Evolutionary conservation across 1,139 yeast species (phyloP).

Genomic region (Saccharomyces uvarum): DNA sequence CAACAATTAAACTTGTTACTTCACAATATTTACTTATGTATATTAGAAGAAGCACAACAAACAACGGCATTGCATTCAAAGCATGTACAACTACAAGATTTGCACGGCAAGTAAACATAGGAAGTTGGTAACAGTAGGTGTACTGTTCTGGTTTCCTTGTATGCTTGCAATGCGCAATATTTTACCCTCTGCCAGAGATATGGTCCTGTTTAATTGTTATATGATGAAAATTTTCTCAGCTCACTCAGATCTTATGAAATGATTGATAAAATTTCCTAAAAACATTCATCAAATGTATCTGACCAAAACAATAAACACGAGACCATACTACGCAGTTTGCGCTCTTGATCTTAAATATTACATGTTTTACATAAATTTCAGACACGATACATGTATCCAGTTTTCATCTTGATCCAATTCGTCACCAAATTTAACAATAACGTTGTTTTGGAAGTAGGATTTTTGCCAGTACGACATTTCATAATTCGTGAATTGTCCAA

Average conservation of each 20-base stretch:
- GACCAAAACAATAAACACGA: neutral
- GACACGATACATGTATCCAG: conserved; percentile 25
- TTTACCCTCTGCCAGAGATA: neutral
- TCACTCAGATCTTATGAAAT: neutral
- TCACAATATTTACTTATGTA: too few species aligned
- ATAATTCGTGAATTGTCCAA: conserved; percentile 20
- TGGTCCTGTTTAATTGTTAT: neutral
- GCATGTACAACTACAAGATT: neutral
- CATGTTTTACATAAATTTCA: conserved; percentile 18
- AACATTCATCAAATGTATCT: neutral
- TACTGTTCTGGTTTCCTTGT: neutral
- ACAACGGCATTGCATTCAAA: too few species aligned
- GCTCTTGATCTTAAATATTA: neutral
- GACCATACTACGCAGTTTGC: neutral
- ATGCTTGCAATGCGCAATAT: neutral
- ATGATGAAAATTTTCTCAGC: neutral
- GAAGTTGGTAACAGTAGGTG: neutral
- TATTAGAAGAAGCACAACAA: too few species aligned
- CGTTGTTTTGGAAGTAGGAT: conserved; percentile 22
- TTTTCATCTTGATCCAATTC: conserved; percentile 21
- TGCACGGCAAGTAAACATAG: neutral
- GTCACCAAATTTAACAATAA: conserved; percentile 17
- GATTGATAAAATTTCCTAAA: neutral
- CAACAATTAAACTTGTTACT: too few species aligned
- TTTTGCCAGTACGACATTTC: conserved; percentile 31